phyloP scores from a whole-genome alignment of 2,329 filamentous ascomycete genomes.

The Colletotrichum sp. region DNA sequence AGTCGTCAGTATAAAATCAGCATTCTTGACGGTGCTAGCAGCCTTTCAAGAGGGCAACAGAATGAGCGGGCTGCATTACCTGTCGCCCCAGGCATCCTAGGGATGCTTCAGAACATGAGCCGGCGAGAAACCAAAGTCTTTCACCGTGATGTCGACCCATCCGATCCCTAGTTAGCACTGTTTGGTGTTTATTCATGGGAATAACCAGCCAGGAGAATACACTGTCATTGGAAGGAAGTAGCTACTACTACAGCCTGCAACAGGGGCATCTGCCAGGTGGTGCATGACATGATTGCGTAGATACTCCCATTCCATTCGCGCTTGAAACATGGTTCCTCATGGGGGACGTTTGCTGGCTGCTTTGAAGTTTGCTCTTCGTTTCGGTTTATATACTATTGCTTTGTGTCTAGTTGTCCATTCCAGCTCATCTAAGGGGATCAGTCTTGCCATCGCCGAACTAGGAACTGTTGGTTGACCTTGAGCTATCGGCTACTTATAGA shows the following conservation, averaged over 20 bases:
- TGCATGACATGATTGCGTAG: too few species aligned
- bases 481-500: background rate
- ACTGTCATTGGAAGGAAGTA: background rate
- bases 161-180: background rate
- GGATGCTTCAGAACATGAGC: background rate
- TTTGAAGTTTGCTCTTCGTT: background rate
- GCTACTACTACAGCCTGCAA: too few species aligned
- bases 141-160: background rate
- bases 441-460: background rate
- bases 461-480: background rate
- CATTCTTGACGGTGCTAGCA: background rate
- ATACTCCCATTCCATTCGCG: too few species aligned
- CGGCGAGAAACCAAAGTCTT: background rate
- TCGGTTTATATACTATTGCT: background rate
- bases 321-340: too few species aligned
- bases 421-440: fast-evolving
- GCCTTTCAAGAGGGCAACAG: background rate
- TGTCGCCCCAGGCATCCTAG: background rate
- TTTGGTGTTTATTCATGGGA: background rate
- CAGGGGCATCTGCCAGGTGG: too few species aligned
- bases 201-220: background rate
- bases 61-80: background rate
- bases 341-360: too few species aligned
- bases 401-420: background rate
- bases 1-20: background rate